Evolutionary conservation across 768 basidiomycete genomes (phyloP).

Genomic region (Boletus fagicola): DNA sequence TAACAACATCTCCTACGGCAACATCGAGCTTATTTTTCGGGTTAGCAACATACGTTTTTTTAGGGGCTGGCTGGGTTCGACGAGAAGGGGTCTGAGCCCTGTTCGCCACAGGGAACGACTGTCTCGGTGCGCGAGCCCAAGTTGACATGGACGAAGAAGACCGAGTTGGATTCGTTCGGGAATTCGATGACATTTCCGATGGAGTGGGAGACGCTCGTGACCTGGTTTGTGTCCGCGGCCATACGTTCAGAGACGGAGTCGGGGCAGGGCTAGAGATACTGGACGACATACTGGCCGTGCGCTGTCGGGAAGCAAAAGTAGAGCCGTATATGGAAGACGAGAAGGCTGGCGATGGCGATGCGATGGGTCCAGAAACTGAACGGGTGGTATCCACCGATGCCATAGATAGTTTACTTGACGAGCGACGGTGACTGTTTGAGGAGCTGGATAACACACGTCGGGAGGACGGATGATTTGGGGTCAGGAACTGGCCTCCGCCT

Average conservation of each 20-base stretch:
- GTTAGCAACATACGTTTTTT: slow-evolving; percentile 79
- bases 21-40: slow-evolving; percentile 91
- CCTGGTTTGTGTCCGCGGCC: slow-evolving; percentile 43
- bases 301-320: slow-evolving; percentile 82
- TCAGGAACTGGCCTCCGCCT: slow-evolving; percentile 42
- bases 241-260: slow-evolving; percentile 32
- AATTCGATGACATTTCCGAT: slow-evolving; percentile 55
- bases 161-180: slow-evolving; percentile 47
- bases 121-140: slow-evolving; percentile 68
- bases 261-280: slow-evolving; percentile 38
- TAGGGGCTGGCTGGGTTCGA: slow-evolving; percentile 37
- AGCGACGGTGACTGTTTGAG: slow-evolving; percentile 44
- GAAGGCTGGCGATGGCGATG: slow-evolving; percentile 34
- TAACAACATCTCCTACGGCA: slow-evolving; percentile 89
- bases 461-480: slow-evolving; percentile 44
- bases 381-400: slow-evolving; percentile 46
- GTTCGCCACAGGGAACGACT: slow-evolving; percentile 50
- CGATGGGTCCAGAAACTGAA: slow-evolving; percentile 68
- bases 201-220: slow-evolving; percentile 58
- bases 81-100: slow-evolving; percentile 47
- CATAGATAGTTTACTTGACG: slow-evolving; percentile 57
- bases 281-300: slow-evolving; percentile 63
- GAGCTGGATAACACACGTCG: slow-evolving; percentile 53
- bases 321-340: slow-evolving; percentile 48
- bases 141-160: slow-evolving; percentile 50